A percentile compares a stretch with the other conserved stretches of the same genome.
Evolutionary conservation across 176 grass and related monocot species (phyloP).

Genomic region (Oryza glumipatula): DNA sequence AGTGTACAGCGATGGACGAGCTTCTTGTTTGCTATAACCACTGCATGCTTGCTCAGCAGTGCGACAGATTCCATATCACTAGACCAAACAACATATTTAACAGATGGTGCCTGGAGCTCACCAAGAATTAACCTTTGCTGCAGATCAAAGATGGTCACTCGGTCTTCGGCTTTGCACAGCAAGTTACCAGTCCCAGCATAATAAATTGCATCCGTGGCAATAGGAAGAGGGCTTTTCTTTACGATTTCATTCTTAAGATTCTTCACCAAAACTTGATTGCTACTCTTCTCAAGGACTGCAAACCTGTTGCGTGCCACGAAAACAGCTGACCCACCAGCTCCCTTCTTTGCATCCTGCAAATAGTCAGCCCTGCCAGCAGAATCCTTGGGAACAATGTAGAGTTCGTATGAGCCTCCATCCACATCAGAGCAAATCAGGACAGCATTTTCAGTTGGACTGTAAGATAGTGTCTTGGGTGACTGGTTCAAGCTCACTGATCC

Average conservation of each 20-base stretch:
- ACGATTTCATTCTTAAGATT: conserved; percentile 98
- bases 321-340: conserved; percentile 81
- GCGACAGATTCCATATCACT: conserved; percentile 96
- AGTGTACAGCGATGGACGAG: conserved; percentile 85
- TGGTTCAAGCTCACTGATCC: conserved; percentile 92
- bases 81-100: conserved; percentile 94
- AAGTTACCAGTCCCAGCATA: conserved; percentile 95
- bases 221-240: conserved; percentile 90
- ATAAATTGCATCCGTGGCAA: conserved; percentile 89
- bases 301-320: conserved; percentile 97
- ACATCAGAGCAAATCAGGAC: conserved; percentile 87
- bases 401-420: conserved; percentile 92
- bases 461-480: conserved; percentile 76
- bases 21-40: conserved; percentile 89
- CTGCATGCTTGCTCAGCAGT: conserved; percentile 90
- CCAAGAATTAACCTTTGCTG: conserved; percentile 92
- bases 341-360: conserved; percentile 92
- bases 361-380: conserved; percentile 71
- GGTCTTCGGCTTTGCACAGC: conserved; percentile 91
- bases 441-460: conserved; percentile 95
- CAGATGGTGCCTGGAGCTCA: conserved; percentile 82
- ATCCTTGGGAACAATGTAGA: conserved; percentile 89
- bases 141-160: conserved; percentile 91
- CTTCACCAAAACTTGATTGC: conserved; percentile 92
- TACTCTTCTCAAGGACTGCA: conserved; percentile 92